Percentiles rank a stretch among this genome's conserved stretches.
phyloP scores from a whole-genome alignment of 1,284 basidiomycete species.

The Marasmius tenuissimus region DNA sequence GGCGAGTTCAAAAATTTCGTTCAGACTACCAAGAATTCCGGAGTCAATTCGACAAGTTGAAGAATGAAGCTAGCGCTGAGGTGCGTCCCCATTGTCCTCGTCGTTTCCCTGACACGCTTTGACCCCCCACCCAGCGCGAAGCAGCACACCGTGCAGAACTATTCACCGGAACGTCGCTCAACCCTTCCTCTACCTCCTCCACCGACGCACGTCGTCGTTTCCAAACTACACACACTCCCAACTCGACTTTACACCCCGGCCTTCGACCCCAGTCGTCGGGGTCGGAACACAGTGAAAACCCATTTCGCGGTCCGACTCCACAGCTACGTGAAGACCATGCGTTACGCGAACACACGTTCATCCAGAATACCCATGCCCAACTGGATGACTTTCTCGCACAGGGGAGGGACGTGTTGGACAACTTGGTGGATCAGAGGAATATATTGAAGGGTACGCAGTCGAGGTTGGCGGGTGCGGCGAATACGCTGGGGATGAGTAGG shows the following conservation, averaged over 20 bases:
- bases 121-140: slow-evolving; percentile 47
- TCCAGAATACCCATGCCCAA: slow-evolving; percentile 76
- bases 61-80: slow-evolving; percentile 49
- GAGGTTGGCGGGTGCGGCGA: slow-evolving; percentile 83
- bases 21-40: slow-evolving; percentile 73
- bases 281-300: slow-evolving; percentile 66
- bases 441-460: slow-evolving; percentile 90
- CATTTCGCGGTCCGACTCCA: slow-evolving; percentile 63
- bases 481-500: slow-evolving; percentile 88
- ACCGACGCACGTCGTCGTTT: slow-evolving; percentile 63
- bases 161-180: slow-evolving; percentile 39
- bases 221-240: slow-evolving; percentile 43
- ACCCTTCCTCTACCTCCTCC: slow-evolving; percentile 43
- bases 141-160: slow-evolving; percentile 62
- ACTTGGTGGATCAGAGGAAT: slow-evolving; percentile 87
- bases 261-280: slow-evolving; percentile 37
- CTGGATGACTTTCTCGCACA: slow-evolving; percentile 91
- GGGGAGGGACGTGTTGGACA: slow-evolving; percentile 86
- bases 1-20: slow-evolving; percentile 83
- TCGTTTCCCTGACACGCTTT: background rate
- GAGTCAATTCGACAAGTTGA: slow-evolving; percentile 68
- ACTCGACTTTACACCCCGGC: slow-evolving; percentile 43
- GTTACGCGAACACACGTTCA: slow-evolving; percentile 83
- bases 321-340: slow-evolving; percentile 73
- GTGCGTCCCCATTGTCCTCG: too few relatives aligned